phyloP scores from a whole-genome alignment of 371 early-diverging fungal genomes.

The Coemansia linderi region DNA sequence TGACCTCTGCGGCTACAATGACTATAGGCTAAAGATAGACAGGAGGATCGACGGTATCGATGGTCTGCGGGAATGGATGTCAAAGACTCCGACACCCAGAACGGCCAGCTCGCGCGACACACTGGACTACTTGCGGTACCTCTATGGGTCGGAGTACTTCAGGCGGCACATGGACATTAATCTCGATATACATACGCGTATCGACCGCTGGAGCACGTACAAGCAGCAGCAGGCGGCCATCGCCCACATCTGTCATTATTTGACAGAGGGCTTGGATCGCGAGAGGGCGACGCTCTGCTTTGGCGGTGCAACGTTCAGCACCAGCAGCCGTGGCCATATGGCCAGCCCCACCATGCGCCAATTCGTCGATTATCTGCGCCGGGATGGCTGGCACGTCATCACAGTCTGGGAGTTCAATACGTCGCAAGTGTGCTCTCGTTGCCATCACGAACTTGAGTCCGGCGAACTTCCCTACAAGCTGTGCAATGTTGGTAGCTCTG shows the following conservation, averaged over 20 bases:
- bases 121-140: no score
- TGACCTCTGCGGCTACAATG: not conserved
- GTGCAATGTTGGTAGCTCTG: not conserved
- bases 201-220: not conserved
- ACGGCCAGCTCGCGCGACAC: not conserved
- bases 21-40: not conserved
- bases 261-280: not conserved
- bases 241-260: not conserved
- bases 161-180: no score
- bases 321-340: not conserved
- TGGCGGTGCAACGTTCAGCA: not conserved
- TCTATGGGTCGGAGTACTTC: no score
- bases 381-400: not conserved
- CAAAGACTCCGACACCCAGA: not conserved
- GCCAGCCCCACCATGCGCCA: not conserved
- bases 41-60: not conserved
- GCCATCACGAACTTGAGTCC: not conserved
- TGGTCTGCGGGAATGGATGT: not conserved
- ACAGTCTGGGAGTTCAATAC: not conserved
- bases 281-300: not conserved
- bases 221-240: not conserved
- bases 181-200: not conserved
- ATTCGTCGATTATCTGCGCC: not conserved
- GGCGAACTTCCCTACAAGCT: not conserved
- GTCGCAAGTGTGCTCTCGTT: not conserved